A percentile compares a stretch with the other conserved stretches of the same genome.
These are phyloP conservation scores for Apiospora pterosperma DNA, from an alignment of 2,329 filamentous ascomycete genomes.

Conservation along the genomic window DNA sequence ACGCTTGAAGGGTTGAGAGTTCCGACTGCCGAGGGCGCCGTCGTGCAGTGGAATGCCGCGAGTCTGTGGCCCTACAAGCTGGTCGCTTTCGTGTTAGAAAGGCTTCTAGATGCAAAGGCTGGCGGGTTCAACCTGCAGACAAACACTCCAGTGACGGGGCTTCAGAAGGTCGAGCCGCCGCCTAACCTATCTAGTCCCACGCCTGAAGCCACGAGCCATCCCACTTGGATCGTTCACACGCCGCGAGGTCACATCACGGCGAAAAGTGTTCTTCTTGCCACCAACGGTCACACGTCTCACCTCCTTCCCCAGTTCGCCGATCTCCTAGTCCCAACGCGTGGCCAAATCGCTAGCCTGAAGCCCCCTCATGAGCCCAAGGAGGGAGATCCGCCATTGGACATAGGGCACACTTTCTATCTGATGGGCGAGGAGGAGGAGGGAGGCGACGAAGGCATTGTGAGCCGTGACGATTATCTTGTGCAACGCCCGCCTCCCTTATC, in stretches of 20 bases:
- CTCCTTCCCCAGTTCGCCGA: slow-evolving; percentile 67
- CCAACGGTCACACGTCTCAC: slow-evolving; percentile 79
- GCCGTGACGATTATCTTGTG: slow-evolving; percentile 67
- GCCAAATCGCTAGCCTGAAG: slow-evolving; percentile 65
- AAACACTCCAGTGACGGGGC: slow-evolving; percentile 58
- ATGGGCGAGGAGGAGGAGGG: slow-evolving; percentile 34
- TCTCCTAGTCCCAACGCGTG: slow-evolving; percentile 73
- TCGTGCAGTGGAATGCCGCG: slow-evolving; percentile 63
- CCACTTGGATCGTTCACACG: slow-evolving; percentile 62
- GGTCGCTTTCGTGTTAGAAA: slow-evolving; percentile 66
- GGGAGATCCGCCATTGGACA: slow-evolving; percentile 18
- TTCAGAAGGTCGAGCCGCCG: slow-evolving; percentile 33
- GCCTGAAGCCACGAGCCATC: slow-evolving; percentile 13
- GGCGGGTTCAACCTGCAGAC: slow-evolving; percentile 69
- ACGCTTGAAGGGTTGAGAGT: slow-evolving; percentile 51
- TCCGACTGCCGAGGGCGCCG: slow-evolving; percentile 56
- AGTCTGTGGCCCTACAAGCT: slow-evolving; percentile 84
- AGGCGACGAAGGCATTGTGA: slow-evolving; percentile 24
- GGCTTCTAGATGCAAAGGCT: slow-evolving; percentile 39
- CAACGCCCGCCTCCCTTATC: slow-evolving; percentile 59
- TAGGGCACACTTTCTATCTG: slow-evolving; percentile 64
- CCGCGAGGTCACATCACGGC: slow-evolving; percentile 63
- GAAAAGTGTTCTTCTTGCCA: slow-evolving; percentile 68
- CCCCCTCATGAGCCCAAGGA: slow-evolving; percentile 42
- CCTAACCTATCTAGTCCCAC: slow-evolving; percentile 9